These are phyloP conservation scores for Fragosphaeria purpurea DNA, from an alignment of 2,329 filamentous ascomycete species.

Conservation along the genomic window DNA sequence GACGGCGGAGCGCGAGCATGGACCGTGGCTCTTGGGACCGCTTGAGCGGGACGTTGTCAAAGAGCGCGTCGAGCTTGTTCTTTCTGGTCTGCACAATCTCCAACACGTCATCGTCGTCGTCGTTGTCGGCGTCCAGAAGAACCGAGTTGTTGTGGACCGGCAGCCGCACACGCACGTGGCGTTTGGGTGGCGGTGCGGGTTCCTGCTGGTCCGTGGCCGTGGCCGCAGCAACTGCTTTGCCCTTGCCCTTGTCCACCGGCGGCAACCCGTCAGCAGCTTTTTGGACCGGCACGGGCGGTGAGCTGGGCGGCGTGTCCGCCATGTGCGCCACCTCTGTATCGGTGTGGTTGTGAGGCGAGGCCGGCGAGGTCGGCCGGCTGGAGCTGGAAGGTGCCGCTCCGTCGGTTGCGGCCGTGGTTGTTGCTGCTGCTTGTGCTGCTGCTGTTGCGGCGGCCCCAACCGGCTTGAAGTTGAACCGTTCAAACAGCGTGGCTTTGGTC, in stretches of 20 bases:
- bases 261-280: neutral
- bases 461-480: constrained; percentile 67
- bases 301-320: constrained; percentile 58
- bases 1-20: constrained; percentile 57
- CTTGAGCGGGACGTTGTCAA: constrained; percentile 57
- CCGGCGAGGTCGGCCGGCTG: constrained; percentile 40
- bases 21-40: constrained; percentile 54
- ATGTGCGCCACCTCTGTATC: constrained; percentile 27
- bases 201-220: constrained; percentile 16
- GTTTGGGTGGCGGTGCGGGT: constrained; percentile 23
- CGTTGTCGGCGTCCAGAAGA: constrained; percentile 29
- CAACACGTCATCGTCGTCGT: constrained; percentile 39
- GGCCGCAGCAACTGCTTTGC: constrained; percentile 30
- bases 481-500: constrained; percentile 70
- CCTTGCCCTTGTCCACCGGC: constrained; percentile 48
- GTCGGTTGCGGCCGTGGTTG: constrained; percentile 19
- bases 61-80: constrained; percentile 50
- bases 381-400: constrained; percentile 36
- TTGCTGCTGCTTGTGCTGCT: neutral
- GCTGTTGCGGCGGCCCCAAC: constrained; percentile 20
- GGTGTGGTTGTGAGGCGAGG: constrained; percentile 39
- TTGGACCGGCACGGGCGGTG: constrained; percentile 33
- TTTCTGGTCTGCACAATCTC: constrained; percentile 47
- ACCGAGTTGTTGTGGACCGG: constrained; percentile 26
- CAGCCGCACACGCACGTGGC: constrained; percentile 41